Conservation (phyloP, 192 early-diverging fungal species). For the Lobosporangium transversale region DNA sequence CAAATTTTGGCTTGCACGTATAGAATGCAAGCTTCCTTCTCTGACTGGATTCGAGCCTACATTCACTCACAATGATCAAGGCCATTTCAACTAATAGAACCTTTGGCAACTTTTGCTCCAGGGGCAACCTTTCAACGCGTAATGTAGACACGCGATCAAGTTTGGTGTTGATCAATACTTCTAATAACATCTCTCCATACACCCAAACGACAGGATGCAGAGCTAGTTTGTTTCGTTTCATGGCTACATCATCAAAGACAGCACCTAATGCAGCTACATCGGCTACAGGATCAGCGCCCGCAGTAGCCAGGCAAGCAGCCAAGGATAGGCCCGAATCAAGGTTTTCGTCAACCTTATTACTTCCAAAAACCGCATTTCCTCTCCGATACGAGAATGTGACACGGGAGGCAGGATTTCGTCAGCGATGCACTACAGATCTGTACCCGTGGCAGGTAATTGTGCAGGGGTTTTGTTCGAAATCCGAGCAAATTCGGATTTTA, state of each 20-base stretch:
- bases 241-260: slow-evolving; percentile 14
- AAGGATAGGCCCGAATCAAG: slow-evolving; percentile 49
- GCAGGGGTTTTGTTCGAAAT: no score
- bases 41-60: no score
- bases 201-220: not conserved
- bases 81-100: not conserved
- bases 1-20: no score
- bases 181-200: not conserved
- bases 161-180: not conserved
- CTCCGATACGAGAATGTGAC: slow-evolving; percentile 70
- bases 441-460: slow-evolving; percentile 76
- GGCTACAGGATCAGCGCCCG: slow-evolving; percentile 1
- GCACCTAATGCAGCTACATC: no score
- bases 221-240: slow-evolving; percentile 8
- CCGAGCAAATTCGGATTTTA: no score
- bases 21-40: no score
- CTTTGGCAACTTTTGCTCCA: not conserved
- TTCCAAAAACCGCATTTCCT: slow-evolving; percentile 79
- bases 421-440: slow-evolving; percentile 70
- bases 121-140: not conserved
- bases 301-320: slow-evolving; percentile 9
- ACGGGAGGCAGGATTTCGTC: slow-evolving; percentile 66
- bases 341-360: slow-evolving; percentile 67
- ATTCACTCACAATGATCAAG: not conserved
- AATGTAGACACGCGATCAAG: not conserved